These are phyloP conservation scores for Hypoxylon sp. DNA, from an alignment of 2,329 filamentous ascomycete species.

Conservation along the genomic window DNA sequence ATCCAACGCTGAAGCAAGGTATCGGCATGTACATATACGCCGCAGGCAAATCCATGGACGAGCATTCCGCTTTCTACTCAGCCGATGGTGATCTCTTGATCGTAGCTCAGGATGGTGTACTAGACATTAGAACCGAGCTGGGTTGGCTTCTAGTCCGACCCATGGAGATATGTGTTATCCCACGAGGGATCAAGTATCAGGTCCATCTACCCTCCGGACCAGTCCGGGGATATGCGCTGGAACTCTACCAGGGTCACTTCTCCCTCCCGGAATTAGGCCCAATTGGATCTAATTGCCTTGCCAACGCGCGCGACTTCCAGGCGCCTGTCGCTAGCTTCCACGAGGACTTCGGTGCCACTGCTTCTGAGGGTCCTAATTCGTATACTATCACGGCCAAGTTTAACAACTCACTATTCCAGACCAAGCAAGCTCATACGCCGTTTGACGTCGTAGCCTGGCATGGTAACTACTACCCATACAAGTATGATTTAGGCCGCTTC, in stretches of 20 bases:
- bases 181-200: conserved; percentile 75
- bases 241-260: conserved; percentile 74
- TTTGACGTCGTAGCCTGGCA: conserved; percentile 82
- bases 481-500: conserved; percentile 79
- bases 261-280: conserved; percentile 74
- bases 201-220: conserved; percentile 64
- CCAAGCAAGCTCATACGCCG: conserved; percentile 74
- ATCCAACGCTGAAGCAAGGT: conserved; percentile 79
- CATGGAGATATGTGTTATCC: conserved; percentile 78
- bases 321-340: conserved; percentile 73
- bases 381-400: conserved; percentile 71
- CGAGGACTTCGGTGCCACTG: conserved; percentile 61
- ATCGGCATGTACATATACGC: conserved; percentile 81
- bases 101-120: conserved; percentile 74
- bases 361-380: conserved; percentile 53
- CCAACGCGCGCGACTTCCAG: conserved; percentile 76
- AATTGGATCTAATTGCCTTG: conserved; percentile 74
- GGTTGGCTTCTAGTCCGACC: conserved; percentile 76
- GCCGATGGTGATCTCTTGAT: conserved; percentile 79
- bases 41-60: conserved; percentile 79
- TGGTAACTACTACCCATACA: conserved; percentile 78
- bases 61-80: conserved; percentile 80
- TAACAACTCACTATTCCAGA: conserved; percentile 73
- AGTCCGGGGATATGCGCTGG: conserved; percentile 75
- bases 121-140: conserved; percentile 78